A percentile compares a stretch with the other conserved stretches of the same genome.
phyloP scores from a whole-genome alignment of 306 rosid genomes.

The Hippophae rhamnoides region DNA sequence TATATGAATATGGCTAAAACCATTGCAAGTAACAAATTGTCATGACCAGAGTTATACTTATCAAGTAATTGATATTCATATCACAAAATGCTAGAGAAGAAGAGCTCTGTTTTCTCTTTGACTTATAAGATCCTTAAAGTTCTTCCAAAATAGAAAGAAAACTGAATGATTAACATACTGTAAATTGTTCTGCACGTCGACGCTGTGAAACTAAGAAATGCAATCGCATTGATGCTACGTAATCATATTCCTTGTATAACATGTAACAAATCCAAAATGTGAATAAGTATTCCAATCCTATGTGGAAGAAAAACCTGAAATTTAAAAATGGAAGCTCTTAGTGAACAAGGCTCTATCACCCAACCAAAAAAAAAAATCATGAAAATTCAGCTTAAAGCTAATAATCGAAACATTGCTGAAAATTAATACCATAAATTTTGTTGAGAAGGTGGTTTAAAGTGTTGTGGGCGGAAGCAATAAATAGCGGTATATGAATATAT shows the following conservation, averaged over 20 bases:
- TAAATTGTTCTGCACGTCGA: constrained; percentile 79
- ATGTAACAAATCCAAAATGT: constrained; percentile 69
- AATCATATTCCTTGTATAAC: constrained; percentile 70
- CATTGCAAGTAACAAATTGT: neutral
- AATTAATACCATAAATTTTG: neutral
- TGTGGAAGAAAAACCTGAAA: constrained; percentile 84
- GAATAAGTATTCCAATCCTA: constrained; percentile 78
- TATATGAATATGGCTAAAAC: neutral
- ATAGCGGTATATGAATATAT: too few species aligned
- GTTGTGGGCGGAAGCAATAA: too few species aligned
- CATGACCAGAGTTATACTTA: neutral
- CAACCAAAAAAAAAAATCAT: neutral
- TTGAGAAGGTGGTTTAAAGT: neutral
- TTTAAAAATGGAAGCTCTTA: constrained; percentile 1
- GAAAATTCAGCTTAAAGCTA: neutral
- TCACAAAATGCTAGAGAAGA: neutral
- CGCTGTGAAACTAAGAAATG: constrained; percentile 69
- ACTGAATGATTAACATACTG: constrained; percentile 39
- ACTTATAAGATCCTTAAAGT: constrained; percentile 1
- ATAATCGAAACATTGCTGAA: neutral
- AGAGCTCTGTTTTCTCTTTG: neutral
- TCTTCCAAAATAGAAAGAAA: neutral
- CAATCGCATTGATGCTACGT: constrained; percentile 63
- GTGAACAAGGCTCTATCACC: neutral
- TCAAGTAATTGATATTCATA: neutral